These are phyloP conservation scores for Globisporangium carolinianum DNA, from an alignment of 352 stramenopile genomes.

Conservation along the genomic window DNA sequence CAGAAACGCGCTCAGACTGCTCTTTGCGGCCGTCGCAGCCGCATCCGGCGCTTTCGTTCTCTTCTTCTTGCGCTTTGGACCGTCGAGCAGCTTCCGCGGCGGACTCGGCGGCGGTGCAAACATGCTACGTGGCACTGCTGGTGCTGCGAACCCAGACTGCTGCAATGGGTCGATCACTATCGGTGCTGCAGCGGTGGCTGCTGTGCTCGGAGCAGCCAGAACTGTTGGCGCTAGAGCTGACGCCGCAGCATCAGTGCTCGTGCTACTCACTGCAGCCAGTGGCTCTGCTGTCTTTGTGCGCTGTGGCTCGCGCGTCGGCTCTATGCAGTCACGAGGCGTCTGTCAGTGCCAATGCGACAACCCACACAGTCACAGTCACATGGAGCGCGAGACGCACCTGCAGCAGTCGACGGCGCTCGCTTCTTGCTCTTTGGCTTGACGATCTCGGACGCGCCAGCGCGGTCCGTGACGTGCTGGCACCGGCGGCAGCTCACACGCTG, in stretches of 20 bases:
- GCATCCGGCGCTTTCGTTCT: conserved; percentile 54
- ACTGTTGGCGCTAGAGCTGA: too few species aligned
- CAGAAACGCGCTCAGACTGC: conserved; percentile 56
- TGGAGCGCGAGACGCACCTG: background rate
- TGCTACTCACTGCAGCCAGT: too few species aligned
- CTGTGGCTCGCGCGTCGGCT: conserved; percentile 12
- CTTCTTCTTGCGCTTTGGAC: conserved; percentile 51
- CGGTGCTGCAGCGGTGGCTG: background rate
- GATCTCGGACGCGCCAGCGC: conserved; percentile 35
- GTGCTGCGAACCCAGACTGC: background rate
- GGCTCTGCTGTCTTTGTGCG: conserved; percentile 14
- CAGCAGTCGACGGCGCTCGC: conserved; percentile 1
- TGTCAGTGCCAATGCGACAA: too few species aligned
- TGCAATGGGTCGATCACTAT: background rate
- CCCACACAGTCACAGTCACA: background rate
- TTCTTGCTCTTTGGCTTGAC: conserved; percentile 54
- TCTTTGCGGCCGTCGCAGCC: conserved; percentile 49
- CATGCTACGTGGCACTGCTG: conserved; percentile 21
- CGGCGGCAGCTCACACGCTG: conserved; percentile 48
- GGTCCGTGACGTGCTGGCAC: conserved; percentile 41
- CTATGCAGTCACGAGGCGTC: too few species aligned
- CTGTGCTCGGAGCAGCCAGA: too few species aligned
- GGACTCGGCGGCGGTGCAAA: conserved; percentile 49
- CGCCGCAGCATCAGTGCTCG: background rate
- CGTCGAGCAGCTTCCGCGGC: conserved; percentile 63